Evolutionary conservation across 78 protist genomes (phyloP).

Genomic region (slime mould (Dictyostelium discoideum)): DNA sequence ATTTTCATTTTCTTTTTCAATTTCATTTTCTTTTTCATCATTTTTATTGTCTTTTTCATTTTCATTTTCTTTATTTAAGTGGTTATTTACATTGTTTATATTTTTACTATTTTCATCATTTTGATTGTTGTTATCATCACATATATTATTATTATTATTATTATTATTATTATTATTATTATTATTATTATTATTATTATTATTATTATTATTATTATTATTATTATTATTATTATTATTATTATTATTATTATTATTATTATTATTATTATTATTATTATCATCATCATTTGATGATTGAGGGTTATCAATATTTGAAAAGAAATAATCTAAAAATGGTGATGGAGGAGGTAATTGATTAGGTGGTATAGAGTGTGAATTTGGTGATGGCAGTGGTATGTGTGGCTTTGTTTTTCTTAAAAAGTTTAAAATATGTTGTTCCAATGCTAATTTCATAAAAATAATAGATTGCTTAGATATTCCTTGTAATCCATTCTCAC

Average conservation of each 20-base stretch:
- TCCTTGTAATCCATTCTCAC: constrained; percentile 37
- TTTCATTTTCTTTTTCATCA: not conserved
- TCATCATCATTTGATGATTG: not conserved
- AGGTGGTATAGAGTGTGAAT: not conserved
- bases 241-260: not conserved
- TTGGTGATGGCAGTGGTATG: not conserved
- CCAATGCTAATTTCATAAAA: constrained; percentile 60
- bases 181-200: not conserved
- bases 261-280: constrained; percentile 26
- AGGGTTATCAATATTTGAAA: not conserved
- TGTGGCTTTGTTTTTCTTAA: constrained; percentile 23
- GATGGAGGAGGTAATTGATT: constrained; percentile 34
- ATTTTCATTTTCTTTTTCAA: not conserved
- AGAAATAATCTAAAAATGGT: not conserved
- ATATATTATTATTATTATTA: not conserved
- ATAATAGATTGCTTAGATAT: constrained; percentile 51
- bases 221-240: not conserved
- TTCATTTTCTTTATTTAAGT: not conserved
- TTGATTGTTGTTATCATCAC: not conserved
- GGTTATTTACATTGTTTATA: not conserved
- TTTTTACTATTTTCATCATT: not conserved
- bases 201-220: not conserved
- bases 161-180: not conserved
- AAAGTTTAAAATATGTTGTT: constrained; percentile 41
- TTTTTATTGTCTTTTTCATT: not conserved